Evolutionary conservation across 306 rosid genomes (phyloP), one percentile per base, ranked within the genome.

Genomic region (Cicer bijugum): DNA sequence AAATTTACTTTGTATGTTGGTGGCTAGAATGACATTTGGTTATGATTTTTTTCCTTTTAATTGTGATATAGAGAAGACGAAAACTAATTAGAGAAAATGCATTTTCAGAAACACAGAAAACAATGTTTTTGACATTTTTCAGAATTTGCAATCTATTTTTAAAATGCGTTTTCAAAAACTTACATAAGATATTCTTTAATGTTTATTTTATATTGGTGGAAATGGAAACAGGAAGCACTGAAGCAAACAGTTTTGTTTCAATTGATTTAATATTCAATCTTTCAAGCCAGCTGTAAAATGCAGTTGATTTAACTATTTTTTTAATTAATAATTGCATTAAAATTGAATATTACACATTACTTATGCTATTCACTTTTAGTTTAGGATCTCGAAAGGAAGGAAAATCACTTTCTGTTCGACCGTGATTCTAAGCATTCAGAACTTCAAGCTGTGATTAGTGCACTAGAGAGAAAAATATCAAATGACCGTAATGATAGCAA

Each of bases 381-480:
- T 76, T 80, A 94, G 98, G 87, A 84, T 70, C 88, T 87, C 66
- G 90, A 90, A 64, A 75, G 67, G 87, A 82, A 86, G 87, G 91
- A 87, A 73, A 78, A 60, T 52, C 82, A 81, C 69, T 79, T 87
- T 69, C 84, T 45, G 71, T 72, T 81, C 12, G 15, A 47, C 39
- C 70, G 81, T 40, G 77, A 88, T 59, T 76, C 75, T 46, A 74
- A 71, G 74, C 84, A 78, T 43, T 82, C 67, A 7, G 83, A 81
- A 71, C 78, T 91, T 74, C 84, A 79, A 81, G 74, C 65, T 53
- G 95, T 84, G 61, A 76, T 89, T 70, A 65, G 67, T 69, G 89
- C 82, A 44, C 77, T 94, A 80, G 89, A 85, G 92, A 80, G 58
- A 68, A 84, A 83, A 74, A 15, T 87, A 44, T 83, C 48, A 55